phyloP scores from a whole-genome alignment of 352 stramenopile species.

The Globisporangium solare region DNA sequence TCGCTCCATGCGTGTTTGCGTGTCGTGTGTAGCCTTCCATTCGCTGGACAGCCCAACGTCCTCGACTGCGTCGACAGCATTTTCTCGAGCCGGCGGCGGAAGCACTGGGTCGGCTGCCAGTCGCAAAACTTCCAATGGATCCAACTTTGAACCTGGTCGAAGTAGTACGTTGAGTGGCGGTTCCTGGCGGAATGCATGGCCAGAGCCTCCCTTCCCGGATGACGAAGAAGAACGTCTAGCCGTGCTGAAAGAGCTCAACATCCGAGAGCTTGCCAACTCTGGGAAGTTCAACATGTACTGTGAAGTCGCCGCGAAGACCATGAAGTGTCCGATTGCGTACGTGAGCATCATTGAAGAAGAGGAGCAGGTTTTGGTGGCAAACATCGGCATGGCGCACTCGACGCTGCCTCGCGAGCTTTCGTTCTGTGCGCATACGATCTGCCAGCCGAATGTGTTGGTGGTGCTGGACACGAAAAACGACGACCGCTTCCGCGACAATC shows the following conservation, averaged over 20 bases:
- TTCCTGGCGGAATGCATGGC: conserved; percentile 79
- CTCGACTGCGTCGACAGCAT: conserved; percentile 45
- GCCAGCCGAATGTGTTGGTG: conserved; percentile 71
- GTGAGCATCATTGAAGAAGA: conserved; percentile 85
- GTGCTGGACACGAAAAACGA: conserved; percentile 85
- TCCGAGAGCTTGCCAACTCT: conserved; percentile 59
- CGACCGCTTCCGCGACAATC: conserved; percentile 83
- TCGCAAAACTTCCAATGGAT: conserved; percentile 65
- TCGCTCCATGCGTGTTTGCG: conserved; percentile 81
- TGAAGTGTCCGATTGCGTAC: conserved; percentile 85
- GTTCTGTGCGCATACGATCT: conserved; percentile 87
- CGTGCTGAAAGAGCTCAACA: conserved; percentile 76
- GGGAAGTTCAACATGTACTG: conserved; percentile 89
- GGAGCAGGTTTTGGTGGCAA: conserved; percentile 78
- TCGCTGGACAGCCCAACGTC: conserved; percentile 66
- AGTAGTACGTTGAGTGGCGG: conserved; percentile 52
- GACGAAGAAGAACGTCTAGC: conserved; percentile 75
- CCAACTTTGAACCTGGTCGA: conserved; percentile 34
- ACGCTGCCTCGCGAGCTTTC: conserved; percentile 75
- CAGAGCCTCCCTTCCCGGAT: conserved; percentile 71
- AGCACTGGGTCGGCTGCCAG: conserved; percentile 19
- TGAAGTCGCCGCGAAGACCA: conserved; percentile 81
- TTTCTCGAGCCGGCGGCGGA: conserved; percentile 25
- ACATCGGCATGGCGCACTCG: conserved; percentile 81
- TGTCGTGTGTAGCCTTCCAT: conserved; percentile 81